Evolutionary conservation across 2,329 filamentous ascomycete species (phyloP).

Genomic region (Ceratocystiopsis brevicomis): DNA sequence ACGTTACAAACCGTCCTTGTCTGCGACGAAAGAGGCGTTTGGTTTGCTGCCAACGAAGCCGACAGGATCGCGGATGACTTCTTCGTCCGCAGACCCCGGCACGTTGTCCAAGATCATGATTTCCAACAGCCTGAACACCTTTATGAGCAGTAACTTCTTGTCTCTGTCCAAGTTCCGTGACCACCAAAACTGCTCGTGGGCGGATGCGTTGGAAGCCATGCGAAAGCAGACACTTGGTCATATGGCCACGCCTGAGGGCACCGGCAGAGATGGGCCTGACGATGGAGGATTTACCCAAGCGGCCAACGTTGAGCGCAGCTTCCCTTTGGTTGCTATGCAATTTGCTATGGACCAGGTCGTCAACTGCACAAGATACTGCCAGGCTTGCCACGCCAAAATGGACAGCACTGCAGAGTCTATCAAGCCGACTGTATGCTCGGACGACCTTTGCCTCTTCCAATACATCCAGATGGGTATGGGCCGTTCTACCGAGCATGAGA

Average conservation of each 20-base stretch:
- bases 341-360: conserved; percentile 61
- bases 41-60: neutral
- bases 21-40: conserved; percentile 20
- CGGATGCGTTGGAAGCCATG: conserved; percentile 26
- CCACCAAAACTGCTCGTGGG: conserved; percentile 39
- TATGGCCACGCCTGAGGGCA: no score
- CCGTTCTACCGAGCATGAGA: conserved; percentile 69
- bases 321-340: conserved; percentile 46
- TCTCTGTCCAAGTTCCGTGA: conserved; percentile 40
- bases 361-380: conserved; percentile 69
- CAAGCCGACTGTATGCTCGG: conserved; percentile 63
- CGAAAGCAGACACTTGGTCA: neutral
- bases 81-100: neutral
- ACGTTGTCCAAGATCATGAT: conserved; percentile 44
- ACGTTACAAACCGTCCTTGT: conserved; percentile 49
- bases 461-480: conserved; percentile 78
- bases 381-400: conserved; percentile 60
- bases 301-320: conserved; percentile 17
- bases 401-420: conserved; percentile 46
- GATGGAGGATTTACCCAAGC: neutral
- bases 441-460: conserved; percentile 63
- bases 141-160: conserved; percentile 48
- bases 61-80: neutral
- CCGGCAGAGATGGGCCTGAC: no score
- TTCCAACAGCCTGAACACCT: conserved; percentile 48